Percentiles rank a stretch among this genome's conserved stretches.
Evolutionary conservation across 2,329 filamentous ascomycete genomes (phyloP).

Genomic region (Zymoseptoria crescenta): DNA sequence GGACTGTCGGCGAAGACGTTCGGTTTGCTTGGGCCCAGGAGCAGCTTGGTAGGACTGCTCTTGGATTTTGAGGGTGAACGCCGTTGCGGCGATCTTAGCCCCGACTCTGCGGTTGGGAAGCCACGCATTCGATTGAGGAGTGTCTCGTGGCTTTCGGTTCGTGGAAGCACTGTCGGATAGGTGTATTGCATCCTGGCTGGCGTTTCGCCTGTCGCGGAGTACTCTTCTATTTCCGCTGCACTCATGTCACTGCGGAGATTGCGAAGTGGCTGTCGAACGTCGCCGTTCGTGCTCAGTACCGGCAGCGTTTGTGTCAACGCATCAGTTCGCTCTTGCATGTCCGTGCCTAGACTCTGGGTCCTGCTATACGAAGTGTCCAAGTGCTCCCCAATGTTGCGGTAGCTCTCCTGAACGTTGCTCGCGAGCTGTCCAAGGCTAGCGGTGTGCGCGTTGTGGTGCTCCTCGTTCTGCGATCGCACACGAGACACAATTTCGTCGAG

Average conservation of each 20-base stretch:
- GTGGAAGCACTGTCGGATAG: constrained; percentile 72
- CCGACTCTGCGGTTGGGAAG: constrained; percentile 19
- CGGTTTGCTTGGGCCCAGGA: constrained; percentile 26
- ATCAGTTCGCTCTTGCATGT: constrained; percentile 55
- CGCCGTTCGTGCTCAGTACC: constrained; percentile 47
- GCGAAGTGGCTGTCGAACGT: constrained; percentile 60
- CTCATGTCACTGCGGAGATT: constrained; percentile 64
- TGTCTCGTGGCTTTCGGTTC: constrained; percentile 57
- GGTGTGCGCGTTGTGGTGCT: constrained; percentile 63
- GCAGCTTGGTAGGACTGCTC: constrained; percentile 23
- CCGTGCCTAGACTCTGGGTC: constrained; percentile 59
- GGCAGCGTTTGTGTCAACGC: constrained; percentile 54
- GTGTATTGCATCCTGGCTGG: constrained; percentile 73
- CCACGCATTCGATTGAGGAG: constrained; percentile 47
- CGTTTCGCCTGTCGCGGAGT: constrained; percentile 76
- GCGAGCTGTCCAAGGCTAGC: constrained; percentile 60
- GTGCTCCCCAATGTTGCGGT: constrained; percentile 61
- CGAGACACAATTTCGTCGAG: constrained; percentile 84
- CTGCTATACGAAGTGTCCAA: constrained; percentile 62
- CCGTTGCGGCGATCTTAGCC: constrained; percentile 22
- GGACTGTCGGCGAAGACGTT: constrained; percentile 29
- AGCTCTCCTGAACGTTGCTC: constrained; percentile 62
- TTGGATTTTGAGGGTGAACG: constrained; percentile 17
- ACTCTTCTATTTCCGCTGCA: constrained; percentile 62
- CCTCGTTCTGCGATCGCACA: constrained; percentile 70